phyloP scores from a whole-genome alignment of 2,329 filamentous ascomycete species.

The Penicillium brevicompactum region DNA sequence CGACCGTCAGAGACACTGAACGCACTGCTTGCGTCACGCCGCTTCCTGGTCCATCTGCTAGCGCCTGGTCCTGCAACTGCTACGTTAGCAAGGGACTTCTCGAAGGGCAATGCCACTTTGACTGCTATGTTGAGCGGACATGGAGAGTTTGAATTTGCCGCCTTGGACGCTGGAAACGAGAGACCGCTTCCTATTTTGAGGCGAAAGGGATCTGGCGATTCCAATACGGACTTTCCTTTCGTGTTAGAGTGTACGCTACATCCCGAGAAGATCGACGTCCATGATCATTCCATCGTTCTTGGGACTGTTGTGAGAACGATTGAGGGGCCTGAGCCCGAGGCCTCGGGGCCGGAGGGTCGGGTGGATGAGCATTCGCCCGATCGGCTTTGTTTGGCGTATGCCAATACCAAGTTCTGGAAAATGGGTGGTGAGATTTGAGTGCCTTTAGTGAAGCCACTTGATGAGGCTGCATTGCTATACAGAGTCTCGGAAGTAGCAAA shows the following conservation, averaged over 20 bases:
- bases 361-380: slow-evolving; percentile 14
- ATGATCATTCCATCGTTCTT: slow-evolving; percentile 45
- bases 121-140: slow-evolving; percentile 27
- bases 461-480: background rate
- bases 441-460: background rate
- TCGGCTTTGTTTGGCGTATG: slow-evolving; percentile 44
- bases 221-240: slow-evolving; percentile 38
- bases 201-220: slow-evolving; percentile 9
- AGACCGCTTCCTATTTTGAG: slow-evolving; percentile 33
- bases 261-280: slow-evolving; percentile 38
- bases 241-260: slow-evolving; percentile 43
- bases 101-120: slow-evolving; percentile 42
- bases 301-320: slow-evolving; percentile 39
- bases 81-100: slow-evolving; percentile 42
- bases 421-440: slow-evolving; percentile 38
- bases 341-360: background rate
- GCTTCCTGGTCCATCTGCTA: slow-evolving; percentile 58
- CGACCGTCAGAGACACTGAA: slow-evolving; percentile 58
- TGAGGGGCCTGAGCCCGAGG: slow-evolving; percentile 6
- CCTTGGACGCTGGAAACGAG: slow-evolving; percentile 9
- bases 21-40: slow-evolving; percentile 49
- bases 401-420: slow-evolving; percentile 46
- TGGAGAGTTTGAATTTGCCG: slow-evolving; percentile 32
- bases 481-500: background rate
- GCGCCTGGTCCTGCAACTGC: slow-evolving; percentile 35